Percentiles rank a stretch among this genome's conserved stretches.
phyloP scores from a whole-genome alignment of 2,329 filamentous ascomycete species.

The Colletotrichum sp. region DNA sequence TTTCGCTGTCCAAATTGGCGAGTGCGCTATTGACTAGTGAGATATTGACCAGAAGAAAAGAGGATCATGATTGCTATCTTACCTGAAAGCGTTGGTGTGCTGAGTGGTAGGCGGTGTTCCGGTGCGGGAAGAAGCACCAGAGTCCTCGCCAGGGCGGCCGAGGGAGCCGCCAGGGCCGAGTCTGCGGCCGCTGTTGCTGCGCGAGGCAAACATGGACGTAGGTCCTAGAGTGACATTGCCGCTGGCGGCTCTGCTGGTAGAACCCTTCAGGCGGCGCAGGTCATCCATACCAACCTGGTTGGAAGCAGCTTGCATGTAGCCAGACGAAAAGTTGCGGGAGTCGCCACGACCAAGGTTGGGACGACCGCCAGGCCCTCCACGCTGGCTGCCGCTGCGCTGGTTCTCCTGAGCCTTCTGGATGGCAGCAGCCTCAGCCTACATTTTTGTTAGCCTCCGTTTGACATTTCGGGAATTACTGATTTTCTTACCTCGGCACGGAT shows the following conservation, averaged over 20 bases:
- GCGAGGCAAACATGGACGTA: slow-evolving; percentile 84
- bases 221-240: slow-evolving; percentile 76
- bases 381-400: slow-evolving; percentile 59
- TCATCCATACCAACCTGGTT: slow-evolving; percentile 94
- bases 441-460: slow-evolving; percentile 28
- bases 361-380: slow-evolving; percentile 73
- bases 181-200: slow-evolving; percentile 87
- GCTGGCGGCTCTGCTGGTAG: slow-evolving; percentile 63
- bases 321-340: slow-evolving; percentile 79
- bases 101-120: slow-evolving; percentile 81
- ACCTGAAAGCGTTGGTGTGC: slow-evolving; percentile 94
- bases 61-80: slow-evolving; percentile 41
- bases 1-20: slow-evolving; percentile 66
- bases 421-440: slow-evolving; percentile 72
- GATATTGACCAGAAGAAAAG: background rate
- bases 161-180: slow-evolving; percentile 78
- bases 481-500: slow-evolving; percentile 76
- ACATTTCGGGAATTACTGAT: too few relatives aligned
- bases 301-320: slow-evolving; percentile 74
- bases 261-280: slow-evolving; percentile 79
- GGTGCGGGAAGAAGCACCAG: slow-evolving; percentile 85
- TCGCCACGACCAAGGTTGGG: slow-evolving; percentile 82
- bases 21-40: slow-evolving; percentile 53
- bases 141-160: slow-evolving; percentile 80
- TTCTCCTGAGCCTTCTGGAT: slow-evolving; percentile 83